A percentile compares a stretch with the other conserved stretches of the same genome.
These are phyloP conservation scores for Collybiopsis confluens DNA, from an alignment of 768 basidiomycete genomes.

Conservation along the genomic window DNA sequence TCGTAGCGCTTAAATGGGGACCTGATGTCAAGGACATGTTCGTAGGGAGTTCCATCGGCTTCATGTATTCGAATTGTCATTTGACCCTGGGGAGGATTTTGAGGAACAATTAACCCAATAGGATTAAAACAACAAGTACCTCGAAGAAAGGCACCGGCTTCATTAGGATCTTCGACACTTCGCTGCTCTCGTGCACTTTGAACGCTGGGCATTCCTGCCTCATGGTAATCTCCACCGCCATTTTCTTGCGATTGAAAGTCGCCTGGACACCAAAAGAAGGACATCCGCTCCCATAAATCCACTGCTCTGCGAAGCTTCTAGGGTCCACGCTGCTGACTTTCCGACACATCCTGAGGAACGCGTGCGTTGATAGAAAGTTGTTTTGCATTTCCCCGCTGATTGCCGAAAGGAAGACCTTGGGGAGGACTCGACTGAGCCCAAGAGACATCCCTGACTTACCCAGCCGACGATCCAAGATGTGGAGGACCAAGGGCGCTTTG, in stretches of 20 bases:
- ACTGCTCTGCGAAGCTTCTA: conserved; percentile 93
- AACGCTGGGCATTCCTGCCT: conserved; percentile 82
- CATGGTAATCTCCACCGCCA: conserved; percentile 96
- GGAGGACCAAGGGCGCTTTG: conserved; percentile 93
- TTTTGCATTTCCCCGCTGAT: conserved; percentile 86
- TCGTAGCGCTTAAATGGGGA: conserved; percentile 89
- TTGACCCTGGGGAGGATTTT: conserved; percentile 56
- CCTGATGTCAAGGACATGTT: conserved; percentile 93
- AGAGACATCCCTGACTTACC: conserved; percentile 94
- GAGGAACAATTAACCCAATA: not conserved
- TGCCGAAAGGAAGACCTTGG: conserved; percentile 91
- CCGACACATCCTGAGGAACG: conserved; percentile 86
- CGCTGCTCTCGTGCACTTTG: conserved; percentile 65
- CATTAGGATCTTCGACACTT: conserved; percentile 56
- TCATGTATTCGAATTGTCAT: conserved; percentile 99
- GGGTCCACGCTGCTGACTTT: conserved; percentile 92
- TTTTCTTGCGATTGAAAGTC: conserved; percentile 94
- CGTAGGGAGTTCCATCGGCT: conserved; percentile 98
- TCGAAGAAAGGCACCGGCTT: conserved; percentile 91
- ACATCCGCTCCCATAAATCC: conserved; percentile 98
- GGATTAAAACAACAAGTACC: conserved; percentile 33
- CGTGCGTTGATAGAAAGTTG: conserved; percentile 83
- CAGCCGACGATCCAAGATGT: conserved; percentile 90
- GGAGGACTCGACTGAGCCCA: conserved; percentile 90
- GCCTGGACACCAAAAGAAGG: conserved; percentile 88